Conservation (phyloP, 2,329 filamentous ascomycete genomes). For the Pseudonectria buxi region DNA sequence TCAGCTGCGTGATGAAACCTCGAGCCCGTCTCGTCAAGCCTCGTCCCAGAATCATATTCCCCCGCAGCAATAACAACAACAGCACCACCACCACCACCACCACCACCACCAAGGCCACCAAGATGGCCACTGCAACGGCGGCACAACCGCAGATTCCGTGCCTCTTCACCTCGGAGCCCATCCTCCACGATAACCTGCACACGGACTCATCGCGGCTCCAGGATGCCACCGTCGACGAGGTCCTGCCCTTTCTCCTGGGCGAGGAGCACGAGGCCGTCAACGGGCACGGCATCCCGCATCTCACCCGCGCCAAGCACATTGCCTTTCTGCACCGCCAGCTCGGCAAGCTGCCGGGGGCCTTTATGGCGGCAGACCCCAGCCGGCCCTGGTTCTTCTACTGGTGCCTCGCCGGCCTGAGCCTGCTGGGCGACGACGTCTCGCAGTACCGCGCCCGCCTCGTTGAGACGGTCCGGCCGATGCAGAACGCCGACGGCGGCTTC, state of each 20-base stretch:
- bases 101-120: slow-evolving; percentile 11
- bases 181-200: slow-evolving; percentile 56
- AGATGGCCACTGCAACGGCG: slow-evolving; percentile 3
- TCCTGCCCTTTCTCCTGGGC: slow-evolving; percentile 60
- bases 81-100: slow-evolving; percentile 1
- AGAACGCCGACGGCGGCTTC: slow-evolving; percentile 79
- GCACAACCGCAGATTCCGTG: slow-evolving; percentile 36
- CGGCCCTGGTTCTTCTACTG: slow-evolving; percentile 95
- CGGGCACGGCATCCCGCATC: slow-evolving; percentile 62
- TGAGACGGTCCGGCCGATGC: slow-evolving; percentile 70
- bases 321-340: slow-evolving; percentile 55
- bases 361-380: slow-evolving; percentile 73
- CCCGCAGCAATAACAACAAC: slow-evolving; percentile 11
- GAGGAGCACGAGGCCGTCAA: slow-evolving; percentile 54
- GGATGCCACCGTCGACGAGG: slow-evolving; percentile 59
- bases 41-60: slow-evolving; percentile 28
- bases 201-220: slow-evolving; percentile 66
- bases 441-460: slow-evolving; percentile 64
- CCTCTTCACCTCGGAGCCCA: slow-evolving; percentile 52
- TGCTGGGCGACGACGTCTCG: slow-evolving; percentile 67
- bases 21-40: slow-evolving; percentile 20
- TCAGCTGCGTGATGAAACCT: slow-evolving; percentile 24
- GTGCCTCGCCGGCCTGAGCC: slow-evolving; percentile 67
- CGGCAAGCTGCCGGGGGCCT: slow-evolving; percentile 59
- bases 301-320: slow-evolving; percentile 59